Evolutionary conservation across 306 rosid species (phyloP), one percentile per base, ranked within the genome.

Genomic region (Vicia sativa): DNA sequence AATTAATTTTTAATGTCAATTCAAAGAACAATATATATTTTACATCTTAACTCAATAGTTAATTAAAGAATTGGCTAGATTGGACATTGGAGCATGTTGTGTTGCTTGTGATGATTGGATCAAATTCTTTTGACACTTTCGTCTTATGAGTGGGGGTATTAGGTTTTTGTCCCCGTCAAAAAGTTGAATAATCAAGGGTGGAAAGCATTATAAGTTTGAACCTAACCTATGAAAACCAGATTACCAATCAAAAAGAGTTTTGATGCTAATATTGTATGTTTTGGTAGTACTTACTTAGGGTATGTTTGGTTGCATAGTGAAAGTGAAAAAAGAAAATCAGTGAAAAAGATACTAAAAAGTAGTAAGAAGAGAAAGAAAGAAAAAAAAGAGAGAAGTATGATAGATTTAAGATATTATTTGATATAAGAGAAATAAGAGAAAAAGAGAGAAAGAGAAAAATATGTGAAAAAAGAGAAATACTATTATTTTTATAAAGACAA

Each of bases 101-200:
- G 19, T 18, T 19, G 54, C 28, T 46, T 37, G 23, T 26, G 21
- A 67, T 48, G 65, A 64, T 35, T 45, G 2, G 12, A 63, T n/a
- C 35, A 9, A 13, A 21, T 67, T 57, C 19, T 26, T 44, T 70
- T 77, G 60, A 63, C 41, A 35, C 38, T n/a, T 34, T 2, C 8
- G 56, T 7, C 25, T 31, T 6, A 31, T 50, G 18, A 50, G 46
- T 73, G 74, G 69, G 55, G 34, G 18, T 61, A 63, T 81, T 87
- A 84, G 92, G 84, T 84, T 73, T 50, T 6, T 0, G 84, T 87
- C 87, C 10, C 45, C 34, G 46, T 79, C 82, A 37, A 25, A 42
- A 74, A 64, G 14, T 77, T 70, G 68, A 74, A 67, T n/a, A 39
- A 45, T 74, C 72, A 16, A 6, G 19, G 16, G 66, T 78, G 80